Evolutionary conservation across 345 rosid species (phyloP).

Genomic region (Capsella bursapastoris): DNA sequence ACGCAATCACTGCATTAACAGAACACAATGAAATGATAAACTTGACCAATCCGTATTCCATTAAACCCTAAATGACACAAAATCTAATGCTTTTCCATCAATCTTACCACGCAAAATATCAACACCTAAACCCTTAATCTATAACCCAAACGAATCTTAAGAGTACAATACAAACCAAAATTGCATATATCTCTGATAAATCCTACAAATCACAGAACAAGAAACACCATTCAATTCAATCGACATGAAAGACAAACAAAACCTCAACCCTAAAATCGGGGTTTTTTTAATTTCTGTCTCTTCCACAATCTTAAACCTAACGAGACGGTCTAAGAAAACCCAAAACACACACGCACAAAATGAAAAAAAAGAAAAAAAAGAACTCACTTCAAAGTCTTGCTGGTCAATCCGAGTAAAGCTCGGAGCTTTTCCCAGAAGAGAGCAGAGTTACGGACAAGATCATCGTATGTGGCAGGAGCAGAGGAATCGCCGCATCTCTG

Average conservation of each 20-base stretch:
- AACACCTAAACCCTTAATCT: neutral
- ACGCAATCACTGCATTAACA: neutral
- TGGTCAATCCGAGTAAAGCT: constrained; percentile 56
- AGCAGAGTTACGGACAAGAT: constrained; percentile 61
- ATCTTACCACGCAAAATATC: constrained; percentile 17
- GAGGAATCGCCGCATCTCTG: constrained; percentile 51
- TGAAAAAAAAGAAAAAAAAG: neutral
- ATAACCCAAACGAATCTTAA: constrained; percentile 6
- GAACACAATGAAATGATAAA: constrained; percentile 13
- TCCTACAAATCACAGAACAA: constrained; percentile 18
- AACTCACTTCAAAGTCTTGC: constrained; percentile 62
- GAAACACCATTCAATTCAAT: constrained; percentile 25
- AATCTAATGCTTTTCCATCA: neutral
- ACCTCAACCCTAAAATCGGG: no score
- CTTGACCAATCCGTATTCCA: constrained; percentile 12
- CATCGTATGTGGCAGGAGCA: constrained; percentile 55
- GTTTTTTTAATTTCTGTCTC: neutral
- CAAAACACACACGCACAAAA: neutral
- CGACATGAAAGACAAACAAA: constrained; percentile 10
- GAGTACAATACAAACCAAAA: neutral
- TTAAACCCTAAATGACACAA: constrained; percentile 26
- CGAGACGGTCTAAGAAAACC: constrained; percentile 4
- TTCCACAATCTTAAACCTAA: constrained; percentile 18
- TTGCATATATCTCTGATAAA: constrained; percentile 1
- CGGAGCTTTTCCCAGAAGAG: constrained; percentile 80